phyloP scores from a whole-genome alignment of 345 rosid genomes.

The Leavenworthia alabamica region DNA sequence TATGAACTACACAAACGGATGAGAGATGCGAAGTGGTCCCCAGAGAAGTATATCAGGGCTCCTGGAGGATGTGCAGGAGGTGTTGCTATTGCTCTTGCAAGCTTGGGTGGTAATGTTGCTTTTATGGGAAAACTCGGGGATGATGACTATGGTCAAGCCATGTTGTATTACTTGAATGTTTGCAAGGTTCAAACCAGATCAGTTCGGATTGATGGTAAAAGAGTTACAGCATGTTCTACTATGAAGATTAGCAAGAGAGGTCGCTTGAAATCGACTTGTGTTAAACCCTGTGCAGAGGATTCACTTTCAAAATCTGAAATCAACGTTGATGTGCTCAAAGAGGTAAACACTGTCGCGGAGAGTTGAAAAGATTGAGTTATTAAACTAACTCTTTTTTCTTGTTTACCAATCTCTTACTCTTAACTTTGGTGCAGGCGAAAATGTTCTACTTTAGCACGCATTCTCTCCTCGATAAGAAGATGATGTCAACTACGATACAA shows the following conservation, averaged over 20 bases:
- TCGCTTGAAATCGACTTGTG: slow-evolving; percentile 53
- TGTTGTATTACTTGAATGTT: slow-evolving; percentile 65
- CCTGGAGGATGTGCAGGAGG: slow-evolving; percentile 85
- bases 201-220: slow-evolving; percentile 54
- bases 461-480: slow-evolving; percentile 65
- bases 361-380: not conserved
- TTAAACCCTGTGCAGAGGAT: slow-evolving; percentile 81
- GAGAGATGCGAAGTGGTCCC: slow-evolving; percentile 62
- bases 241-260: slow-evolving; percentile 84
- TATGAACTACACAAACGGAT: slow-evolving; percentile 59
- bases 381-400: slow-evolving; percentile 10
- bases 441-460: slow-evolving; percentile 83
- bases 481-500: slow-evolving; percentile 60
- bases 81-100: slow-evolving; percentile 80
- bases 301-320: slow-evolving; percentile 70
- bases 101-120: slow-evolving; percentile 80
- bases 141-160: slow-evolving; percentile 71
- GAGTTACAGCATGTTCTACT: slow-evolving; percentile 51
- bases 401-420: slow-evolving; percentile 16
- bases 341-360: slow-evolving; percentile 41
- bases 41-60: slow-evolving; percentile 64
- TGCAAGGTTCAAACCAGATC: slow-evolving; percentile 75
- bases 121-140: slow-evolving; percentile 91
- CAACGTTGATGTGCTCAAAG: slow-evolving; percentile 77
- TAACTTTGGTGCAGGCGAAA: slow-evolving; percentile 54